Conservation (phyloP, 1,284 basidiomycete species). For the Tilletia indica region DNA sequence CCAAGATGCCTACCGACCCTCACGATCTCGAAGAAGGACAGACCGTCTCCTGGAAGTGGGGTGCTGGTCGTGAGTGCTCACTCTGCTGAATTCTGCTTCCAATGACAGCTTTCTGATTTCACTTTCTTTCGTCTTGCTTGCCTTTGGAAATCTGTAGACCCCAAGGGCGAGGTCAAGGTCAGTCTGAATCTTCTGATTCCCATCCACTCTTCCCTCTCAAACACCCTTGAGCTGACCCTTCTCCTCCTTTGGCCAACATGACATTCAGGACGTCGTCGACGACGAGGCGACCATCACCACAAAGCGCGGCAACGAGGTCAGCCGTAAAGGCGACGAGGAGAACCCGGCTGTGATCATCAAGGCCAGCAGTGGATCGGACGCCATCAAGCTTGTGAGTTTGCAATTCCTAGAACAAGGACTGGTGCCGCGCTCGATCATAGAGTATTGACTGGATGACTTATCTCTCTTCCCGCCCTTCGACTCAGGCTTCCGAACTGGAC, state of each 20-base stretch:
- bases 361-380: conserved; percentile 32
- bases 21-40: conserved; percentile 33
- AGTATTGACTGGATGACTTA: not conserved
- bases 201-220: no score
- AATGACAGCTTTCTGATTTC: not conserved
- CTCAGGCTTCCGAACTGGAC: conserved; percentile 36
- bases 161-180: conserved; percentile 36
- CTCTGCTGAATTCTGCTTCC: no score
- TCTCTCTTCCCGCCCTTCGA: not conserved
- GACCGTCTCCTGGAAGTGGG: conserved; percentile 39
- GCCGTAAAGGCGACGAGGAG: conserved; percentile 32
- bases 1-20: conserved; percentile 22
- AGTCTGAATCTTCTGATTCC: no score
- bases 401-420: not conserved
- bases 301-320: conserved; percentile 40
- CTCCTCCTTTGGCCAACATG: not conserved
- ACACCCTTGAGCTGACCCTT: not conserved
- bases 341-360: conserved; percentile 40
- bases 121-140: not conserved
- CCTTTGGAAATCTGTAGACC: conserved; percentile 14
- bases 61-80: conserved; percentile 23
- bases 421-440: no score
- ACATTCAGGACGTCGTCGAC: conserved; percentile 32
- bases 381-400: conserved; percentile 42
- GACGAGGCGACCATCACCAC: conserved; percentile 35